Conservation (phyloP, 2,329 filamentous ascomycete species). For the Fusarium sp. region DNA sequence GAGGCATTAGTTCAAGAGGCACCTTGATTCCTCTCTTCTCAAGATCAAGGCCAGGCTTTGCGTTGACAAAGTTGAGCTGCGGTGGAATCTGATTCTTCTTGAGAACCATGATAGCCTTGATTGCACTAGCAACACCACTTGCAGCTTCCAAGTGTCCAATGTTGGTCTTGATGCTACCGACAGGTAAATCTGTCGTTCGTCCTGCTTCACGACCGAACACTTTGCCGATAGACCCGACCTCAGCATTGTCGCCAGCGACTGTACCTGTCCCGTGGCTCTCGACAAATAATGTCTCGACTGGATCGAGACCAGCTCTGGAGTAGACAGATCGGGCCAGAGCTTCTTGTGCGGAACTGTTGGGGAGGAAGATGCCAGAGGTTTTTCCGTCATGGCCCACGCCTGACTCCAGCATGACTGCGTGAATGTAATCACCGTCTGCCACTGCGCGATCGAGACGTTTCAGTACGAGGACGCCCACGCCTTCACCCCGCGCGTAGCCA, state of each 20-base stretch:
- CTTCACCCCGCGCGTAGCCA: no score
- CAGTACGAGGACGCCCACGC: no score
- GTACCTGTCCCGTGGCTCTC: constrained; percentile 29
- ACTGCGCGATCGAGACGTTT: no score
- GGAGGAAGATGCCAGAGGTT: no score
- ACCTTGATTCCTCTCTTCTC: constrained; percentile 17
- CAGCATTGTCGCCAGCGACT: constrained; percentile 14
- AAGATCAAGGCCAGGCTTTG: constrained; percentile 7
- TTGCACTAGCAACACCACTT: constrained; percentile 19
- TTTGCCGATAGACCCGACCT: constrained; percentile 9
- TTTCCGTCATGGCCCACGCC: no score
- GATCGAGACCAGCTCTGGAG: not conserved
- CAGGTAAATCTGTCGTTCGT: constrained; percentile 1
- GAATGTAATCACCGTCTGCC: no score
- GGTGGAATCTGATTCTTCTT: constrained; percentile 27
- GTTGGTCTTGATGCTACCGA: constrained; percentile 35
- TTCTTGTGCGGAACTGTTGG: no score
- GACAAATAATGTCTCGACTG: not conserved
- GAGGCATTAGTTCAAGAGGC: constrained; percentile 2
- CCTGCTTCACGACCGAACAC: constrained; percentile 12
- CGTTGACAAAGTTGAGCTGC: constrained; percentile 14
- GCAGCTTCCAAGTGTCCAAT: constrained; percentile 26
- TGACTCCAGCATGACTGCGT: no score
- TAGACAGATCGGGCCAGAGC: no score
- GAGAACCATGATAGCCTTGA: constrained; percentile 30